Evolutionary conservation across 2,329 filamentous ascomycete species (phyloP).

Genomic region (Xylariales sp.): DNA sequence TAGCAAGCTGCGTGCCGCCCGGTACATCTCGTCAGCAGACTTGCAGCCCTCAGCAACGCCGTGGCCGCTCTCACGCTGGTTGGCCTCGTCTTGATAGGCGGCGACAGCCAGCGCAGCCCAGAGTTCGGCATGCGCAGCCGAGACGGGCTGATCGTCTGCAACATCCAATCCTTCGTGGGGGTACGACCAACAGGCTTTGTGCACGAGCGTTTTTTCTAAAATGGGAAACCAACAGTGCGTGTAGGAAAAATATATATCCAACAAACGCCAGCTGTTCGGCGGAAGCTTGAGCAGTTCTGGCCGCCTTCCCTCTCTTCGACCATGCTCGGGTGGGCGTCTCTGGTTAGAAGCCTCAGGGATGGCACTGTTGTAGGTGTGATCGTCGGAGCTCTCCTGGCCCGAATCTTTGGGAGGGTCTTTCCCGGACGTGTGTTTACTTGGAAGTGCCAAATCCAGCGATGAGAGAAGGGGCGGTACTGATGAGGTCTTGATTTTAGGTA

Average conservation of each 20-base stretch:
- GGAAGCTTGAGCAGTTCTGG: conserved; percentile 34
- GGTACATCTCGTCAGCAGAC: conserved; percentile 39
- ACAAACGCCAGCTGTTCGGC: conserved; percentile 51
- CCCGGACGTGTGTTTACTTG: too few relatives aligned
- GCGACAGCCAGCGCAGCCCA: conserved; percentile 58
- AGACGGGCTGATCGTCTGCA: conserved; percentile 20
- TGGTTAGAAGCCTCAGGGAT: neutral
- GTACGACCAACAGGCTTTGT: conserved; percentile 43
- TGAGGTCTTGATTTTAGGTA: neutral
- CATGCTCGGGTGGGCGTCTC: neutral
- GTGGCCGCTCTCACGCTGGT: conserved; percentile 11
- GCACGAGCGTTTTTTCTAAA: conserved; percentile 60
- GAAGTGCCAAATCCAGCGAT: neutral
- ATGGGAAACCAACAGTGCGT: conserved; percentile 76
- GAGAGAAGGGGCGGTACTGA: conserved; percentile 4
- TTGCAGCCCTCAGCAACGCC: conserved; percentile 13
- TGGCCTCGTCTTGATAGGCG: conserved; percentile 45
- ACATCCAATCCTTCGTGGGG: conserved; percentile 26
- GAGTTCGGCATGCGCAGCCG: conserved; percentile 49
- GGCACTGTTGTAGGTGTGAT: neutral
- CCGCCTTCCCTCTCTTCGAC: too few relatives aligned
- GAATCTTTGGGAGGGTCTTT: too few relatives aligned
- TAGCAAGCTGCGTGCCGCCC: conserved; percentile 43
- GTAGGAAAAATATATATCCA: conserved; percentile 72
- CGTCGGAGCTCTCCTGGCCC: neutral